Conservation (phyloP, 176 grass and related monocot species). For the Juncus effusus region DNA sequence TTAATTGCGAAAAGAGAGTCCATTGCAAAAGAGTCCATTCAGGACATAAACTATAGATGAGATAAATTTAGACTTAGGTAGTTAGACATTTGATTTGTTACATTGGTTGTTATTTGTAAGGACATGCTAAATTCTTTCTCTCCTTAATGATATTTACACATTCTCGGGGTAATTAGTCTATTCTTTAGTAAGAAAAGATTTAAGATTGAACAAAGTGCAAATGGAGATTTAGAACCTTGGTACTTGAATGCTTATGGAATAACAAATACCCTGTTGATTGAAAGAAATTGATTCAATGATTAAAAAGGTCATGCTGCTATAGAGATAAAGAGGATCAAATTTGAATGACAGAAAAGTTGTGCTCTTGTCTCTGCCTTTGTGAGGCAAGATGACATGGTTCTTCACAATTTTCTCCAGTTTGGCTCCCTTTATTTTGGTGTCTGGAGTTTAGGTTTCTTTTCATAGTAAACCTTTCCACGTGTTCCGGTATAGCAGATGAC, state of each 20-base stretch:
- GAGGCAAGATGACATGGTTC: constrained; percentile 18
- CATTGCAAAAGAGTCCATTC: background rate
- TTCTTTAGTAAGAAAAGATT: too few relatives aligned
- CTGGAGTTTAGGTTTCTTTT: constrained; percentile 23
- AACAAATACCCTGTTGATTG: constrained; percentile 17
- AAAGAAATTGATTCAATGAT: constrained; percentile 20
- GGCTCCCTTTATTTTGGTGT: constrained; percentile 19
- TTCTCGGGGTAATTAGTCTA: too few relatives aligned
- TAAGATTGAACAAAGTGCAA: too few relatives aligned
- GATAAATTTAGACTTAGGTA: constrained; percentile 18
- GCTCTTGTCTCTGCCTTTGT: constrained; percentile 16
- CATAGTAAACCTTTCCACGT: too few relatives aligned
- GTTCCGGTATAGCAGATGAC: too few relatives aligned
- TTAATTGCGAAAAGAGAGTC: too few relatives aligned
- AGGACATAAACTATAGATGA: constrained; percentile 5
- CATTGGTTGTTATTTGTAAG: constrained; percentile 8
- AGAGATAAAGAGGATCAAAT: background rate
- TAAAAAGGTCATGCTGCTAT: too few relatives aligned
- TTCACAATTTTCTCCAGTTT: background rate
- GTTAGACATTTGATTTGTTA: constrained; percentile 27
- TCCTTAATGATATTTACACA: too few relatives aligned
- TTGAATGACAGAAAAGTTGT: constrained; percentile 19
- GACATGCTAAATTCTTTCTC: too few relatives aligned
- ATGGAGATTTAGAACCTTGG: too few relatives aligned
- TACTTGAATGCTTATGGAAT: too few relatives aligned